Conservation (phyloP, 495 filamentous ascomycete genomes). For the Aspergillus conjunctus region DNA sequence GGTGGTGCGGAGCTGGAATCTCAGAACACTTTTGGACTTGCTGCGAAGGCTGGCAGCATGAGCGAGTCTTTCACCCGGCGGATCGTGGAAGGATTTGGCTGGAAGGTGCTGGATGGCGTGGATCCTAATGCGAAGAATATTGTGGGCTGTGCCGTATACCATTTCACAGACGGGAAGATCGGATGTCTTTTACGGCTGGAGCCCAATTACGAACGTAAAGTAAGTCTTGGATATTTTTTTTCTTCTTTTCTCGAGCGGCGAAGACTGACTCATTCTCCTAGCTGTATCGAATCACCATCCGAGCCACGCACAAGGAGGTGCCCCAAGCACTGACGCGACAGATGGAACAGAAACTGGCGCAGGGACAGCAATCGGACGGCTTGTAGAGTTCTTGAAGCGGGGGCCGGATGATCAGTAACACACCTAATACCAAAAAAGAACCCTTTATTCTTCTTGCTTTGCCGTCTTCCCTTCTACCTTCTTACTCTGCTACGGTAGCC, state of each 20-base stretch:
- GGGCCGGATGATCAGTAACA: conserved; percentile 7
- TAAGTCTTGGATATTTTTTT: conserved; percentile 38
- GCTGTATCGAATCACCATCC: conserved; percentile 94
- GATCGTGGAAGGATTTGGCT: conserved; percentile 78
- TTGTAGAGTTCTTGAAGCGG: conserved; percentile 14
- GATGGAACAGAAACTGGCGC: conserved; percentile 79
- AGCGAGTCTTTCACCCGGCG: conserved; percentile 60
- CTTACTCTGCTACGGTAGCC: conserved; percentile 15
- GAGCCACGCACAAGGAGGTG: conserved; percentile 89
- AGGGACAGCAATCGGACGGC: conserved; percentile 43
- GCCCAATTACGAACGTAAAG: conserved; percentile 89
- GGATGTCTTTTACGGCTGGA: conserved; percentile 92
- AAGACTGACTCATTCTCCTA: conserved; percentile 37
- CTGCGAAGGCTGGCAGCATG: conserved; percentile 52
- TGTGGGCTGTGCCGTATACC: conserved; percentile 92
- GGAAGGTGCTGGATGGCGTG: conserved; percentile 81
- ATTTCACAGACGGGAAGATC: conserved; percentile 80
- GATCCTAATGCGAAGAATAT: conserved; percentile 92
- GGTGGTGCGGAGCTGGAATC: conserved; percentile 83
- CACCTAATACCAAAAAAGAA: conserved; percentile 17
- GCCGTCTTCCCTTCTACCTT: background rate
- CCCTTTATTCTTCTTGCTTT: background rate
- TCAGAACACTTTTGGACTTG: conserved; percentile 77
- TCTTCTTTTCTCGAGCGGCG: background rate
- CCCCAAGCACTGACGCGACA: conserved; percentile 77